Evolutionary conservation across 2,329 filamentous ascomycete genomes (phyloP).

Genomic region (Clonostachys sp.): DNA sequence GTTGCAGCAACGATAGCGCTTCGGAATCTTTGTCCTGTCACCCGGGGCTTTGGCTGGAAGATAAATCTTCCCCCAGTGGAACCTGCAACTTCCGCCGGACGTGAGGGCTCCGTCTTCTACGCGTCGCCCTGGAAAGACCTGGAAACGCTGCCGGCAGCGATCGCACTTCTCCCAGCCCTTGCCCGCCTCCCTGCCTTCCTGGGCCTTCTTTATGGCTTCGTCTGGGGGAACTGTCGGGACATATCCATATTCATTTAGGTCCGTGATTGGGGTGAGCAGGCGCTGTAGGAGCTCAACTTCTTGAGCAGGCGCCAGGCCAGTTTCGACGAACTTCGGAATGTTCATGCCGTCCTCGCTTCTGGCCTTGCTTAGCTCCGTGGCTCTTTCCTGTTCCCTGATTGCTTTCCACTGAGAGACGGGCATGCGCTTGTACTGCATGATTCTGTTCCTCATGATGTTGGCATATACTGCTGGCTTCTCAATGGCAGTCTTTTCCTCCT

Average conservation of each 20-base stretch:
- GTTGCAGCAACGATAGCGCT: constrained; percentile 75
- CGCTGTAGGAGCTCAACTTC: constrained; percentile 62
- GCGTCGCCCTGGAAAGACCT: constrained; percentile 84
- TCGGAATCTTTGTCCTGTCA: constrained; percentile 50
- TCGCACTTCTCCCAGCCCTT: constrained; percentile 86
- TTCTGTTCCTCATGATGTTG: constrained; percentile 78
- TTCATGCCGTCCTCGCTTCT: background rate
- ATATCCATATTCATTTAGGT: constrained; percentile 69
- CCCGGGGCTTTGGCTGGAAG: constrained; percentile 53
- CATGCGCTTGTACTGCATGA: constrained; percentile 76
- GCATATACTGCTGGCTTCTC: constrained; percentile 69
- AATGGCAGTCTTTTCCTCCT: constrained; percentile 72
- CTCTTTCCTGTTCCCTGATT: constrained; percentile 36
- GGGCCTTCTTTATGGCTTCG: constrained; percentile 62
- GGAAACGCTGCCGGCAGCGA: constrained; percentile 79
- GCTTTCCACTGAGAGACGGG: constrained; percentile 65
- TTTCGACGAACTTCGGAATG: constrained; percentile 51
- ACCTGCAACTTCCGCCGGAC: constrained; percentile 71
- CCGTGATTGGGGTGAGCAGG: constrained; percentile 59
- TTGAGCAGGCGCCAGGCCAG: constrained; percentile 62
- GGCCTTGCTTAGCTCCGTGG: background rate
- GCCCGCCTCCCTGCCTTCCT: constrained; percentile 58
- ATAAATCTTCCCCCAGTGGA: constrained; percentile 73
- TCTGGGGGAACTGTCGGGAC: constrained; percentile 63
- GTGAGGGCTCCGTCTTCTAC: constrained; percentile 71